These are phyloP conservation scores for Penstemon eatonii DNA, from an alignment of 257 asterid genomes.

Conservation along the genomic window DNA sequence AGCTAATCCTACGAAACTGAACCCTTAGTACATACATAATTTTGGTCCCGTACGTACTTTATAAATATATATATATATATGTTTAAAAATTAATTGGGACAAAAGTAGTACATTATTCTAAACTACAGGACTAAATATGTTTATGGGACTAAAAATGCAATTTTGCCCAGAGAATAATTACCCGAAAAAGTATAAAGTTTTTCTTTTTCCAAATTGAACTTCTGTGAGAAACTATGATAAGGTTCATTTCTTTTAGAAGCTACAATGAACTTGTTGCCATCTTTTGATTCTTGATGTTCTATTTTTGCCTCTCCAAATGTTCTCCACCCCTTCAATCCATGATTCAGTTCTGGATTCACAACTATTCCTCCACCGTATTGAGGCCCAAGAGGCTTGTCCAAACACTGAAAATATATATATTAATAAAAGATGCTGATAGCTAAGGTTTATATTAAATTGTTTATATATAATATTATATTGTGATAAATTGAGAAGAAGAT, in stretches of 20 bases:
- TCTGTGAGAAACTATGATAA: conserved; percentile 42
- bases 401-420: conserved; percentile 38
- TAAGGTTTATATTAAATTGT: too few species aligned
- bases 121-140: background rate
- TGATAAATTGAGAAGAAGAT: background rate
- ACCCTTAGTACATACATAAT: background rate
- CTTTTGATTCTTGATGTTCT: conserved; percentile 27
- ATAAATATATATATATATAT: background rate
- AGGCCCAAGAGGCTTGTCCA: conserved; percentile 45
- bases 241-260: conserved; percentile 40
- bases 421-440: too few species aligned
- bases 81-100: background rate
- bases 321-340: conserved; percentile 61
- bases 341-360: conserved; percentile 50
- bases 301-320: conserved; percentile 37
- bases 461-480: too few species aligned
- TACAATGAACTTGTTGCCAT: conserved; percentile 50
- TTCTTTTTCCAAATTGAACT: conserved; percentile 36
- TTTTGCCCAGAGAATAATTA: conserved; percentile 9
- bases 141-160: background rate
- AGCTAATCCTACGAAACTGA: background rate
- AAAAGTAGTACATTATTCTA: background rate
- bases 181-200: conserved; percentile 64
- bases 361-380: conserved; percentile 71
- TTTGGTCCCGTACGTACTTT: too few species aligned